phyloP scores from a whole-genome alignment of 2,329 filamentous ascomycete species.

The Talaromyces sp. region DNA sequence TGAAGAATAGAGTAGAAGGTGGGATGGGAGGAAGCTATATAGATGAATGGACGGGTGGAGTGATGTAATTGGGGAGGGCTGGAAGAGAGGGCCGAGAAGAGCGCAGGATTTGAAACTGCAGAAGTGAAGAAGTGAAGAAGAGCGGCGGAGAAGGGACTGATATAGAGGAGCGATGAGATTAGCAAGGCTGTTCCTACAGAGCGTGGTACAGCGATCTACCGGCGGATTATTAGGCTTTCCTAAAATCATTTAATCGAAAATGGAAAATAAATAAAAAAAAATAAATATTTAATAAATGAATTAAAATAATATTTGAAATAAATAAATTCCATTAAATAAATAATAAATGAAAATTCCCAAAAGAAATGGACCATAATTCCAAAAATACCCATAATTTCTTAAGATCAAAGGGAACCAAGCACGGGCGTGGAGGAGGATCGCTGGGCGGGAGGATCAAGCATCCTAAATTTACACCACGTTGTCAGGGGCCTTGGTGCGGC shows the following conservation, averaged over 20 bases:
- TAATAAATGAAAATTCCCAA: not conserved
- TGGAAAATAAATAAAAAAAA: slow-evolving; percentile 1
- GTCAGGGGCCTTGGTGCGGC: slow-evolving; percentile 11
- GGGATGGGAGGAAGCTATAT: slow-evolving; percentile 16
- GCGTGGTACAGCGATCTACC: slow-evolving; percentile 17
- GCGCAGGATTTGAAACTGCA: slow-evolving; percentile 17
- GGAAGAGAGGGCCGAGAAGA: slow-evolving; percentile 1
- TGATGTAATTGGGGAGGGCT: slow-evolving; percentile 13
- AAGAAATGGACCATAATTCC: not conserved
- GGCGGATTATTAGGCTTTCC: slow-evolving; percentile 25
- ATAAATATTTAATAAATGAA: slow-evolving; percentile 3
- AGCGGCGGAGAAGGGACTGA: slow-evolving; percentile 27
- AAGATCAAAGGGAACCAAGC: slow-evolving; percentile 23
- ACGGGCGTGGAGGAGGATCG: slow-evolving; percentile 29
- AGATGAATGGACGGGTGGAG: slow-evolving; percentile 3
- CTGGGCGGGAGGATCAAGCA: slow-evolving; percentile 27
- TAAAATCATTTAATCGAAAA: slow-evolving; percentile 20
- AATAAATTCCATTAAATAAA: not conserved
- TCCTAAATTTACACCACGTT: slow-evolving; percentile 24
- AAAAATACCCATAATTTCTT: slow-evolving; percentile 20
- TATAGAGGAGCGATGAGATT: slow-evolving; percentile 21
- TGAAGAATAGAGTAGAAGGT: not conserved
- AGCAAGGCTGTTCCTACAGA: slow-evolving; percentile 23
- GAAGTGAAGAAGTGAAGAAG: slow-evolving; percentile 18
- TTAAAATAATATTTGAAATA: slow-evolving; percentile 1